Percentiles rank a stretch among this genome's conserved stretches.
These are phyloP conservation scores for Acanthamoeba rhysodes DNA, from an alignment of 208 protist species.

Conservation along the genomic window DNA sequence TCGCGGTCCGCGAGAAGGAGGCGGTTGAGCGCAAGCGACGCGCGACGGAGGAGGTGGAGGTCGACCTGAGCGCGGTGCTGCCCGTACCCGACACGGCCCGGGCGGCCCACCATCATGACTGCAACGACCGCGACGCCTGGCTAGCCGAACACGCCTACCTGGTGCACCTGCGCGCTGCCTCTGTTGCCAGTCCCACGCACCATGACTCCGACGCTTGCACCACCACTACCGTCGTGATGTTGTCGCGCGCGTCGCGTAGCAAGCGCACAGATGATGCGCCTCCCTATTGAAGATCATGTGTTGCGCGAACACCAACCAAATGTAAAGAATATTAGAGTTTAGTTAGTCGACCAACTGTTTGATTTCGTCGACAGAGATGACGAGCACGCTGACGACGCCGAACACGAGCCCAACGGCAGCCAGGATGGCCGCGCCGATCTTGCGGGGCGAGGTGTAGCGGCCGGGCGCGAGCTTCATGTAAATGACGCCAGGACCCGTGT, in stretches of 20 bases:
- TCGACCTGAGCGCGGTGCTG: background rate
- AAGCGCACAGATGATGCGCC: background rate
- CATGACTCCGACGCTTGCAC: too few species aligned
- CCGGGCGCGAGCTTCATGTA: conserved; percentile 49
- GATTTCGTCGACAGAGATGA: conserved; percentile 27
- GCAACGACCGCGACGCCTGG: too few species aligned
- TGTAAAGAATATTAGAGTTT: background rate
- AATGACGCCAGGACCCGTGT: background rate
- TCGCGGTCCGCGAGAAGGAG: too few species aligned
- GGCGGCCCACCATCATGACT: too few species aligned
- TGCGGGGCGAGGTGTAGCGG: background rate
- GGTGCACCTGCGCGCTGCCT: too few species aligned
- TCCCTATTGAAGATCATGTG: background rate
- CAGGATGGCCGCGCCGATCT: conserved; percentile 27
- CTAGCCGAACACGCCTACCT: too few species aligned
- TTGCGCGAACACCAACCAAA: too few species aligned
- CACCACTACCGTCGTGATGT: too few species aligned
- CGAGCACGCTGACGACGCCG: conserved; percentile 42
- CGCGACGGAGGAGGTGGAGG: background rate
- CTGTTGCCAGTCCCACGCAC: too few species aligned
- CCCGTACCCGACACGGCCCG: too few species aligned
- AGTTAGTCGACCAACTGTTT: background rate
- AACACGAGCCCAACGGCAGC: background rate
- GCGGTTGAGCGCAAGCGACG: too few species aligned
- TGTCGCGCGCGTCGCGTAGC: background rate